Evolutionary conservation across 345 rosid genomes (phyloP), one percentile per base, ranked within the genome.

Genomic region (Rhizophora apiculata): DNA sequence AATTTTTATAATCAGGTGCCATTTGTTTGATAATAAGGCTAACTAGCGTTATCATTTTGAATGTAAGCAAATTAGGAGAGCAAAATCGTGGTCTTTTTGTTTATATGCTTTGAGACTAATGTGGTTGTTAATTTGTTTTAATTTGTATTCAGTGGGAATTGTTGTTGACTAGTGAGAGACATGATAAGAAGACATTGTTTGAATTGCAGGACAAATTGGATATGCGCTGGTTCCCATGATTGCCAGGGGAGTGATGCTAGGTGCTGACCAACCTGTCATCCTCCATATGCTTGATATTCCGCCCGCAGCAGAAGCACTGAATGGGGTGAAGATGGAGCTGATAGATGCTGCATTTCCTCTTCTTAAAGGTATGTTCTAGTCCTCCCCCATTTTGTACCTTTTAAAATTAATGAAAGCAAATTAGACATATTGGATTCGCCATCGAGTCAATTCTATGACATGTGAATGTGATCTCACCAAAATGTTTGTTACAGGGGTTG

Each of bases 191-290:
- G 0, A 8, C 26, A 29, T 63, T 61, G 24, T 67, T 82, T 62
- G 22, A 66, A 66, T 27, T 39, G 84, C 87, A 95, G 99, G 99
- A 43, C 97, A 95, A 95, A 95, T 95, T 34, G 99, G 99, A 72
- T 95, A 95, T 78, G 99, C 99, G 5, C 97, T 95, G 63, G 99
- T 92, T 0, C 99, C 99, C 58, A 95, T 95, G 99, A 86, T 95
- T 82, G 99, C 98, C 16, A 82, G 99, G 73, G 98, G 99, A 66
- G 83, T 92, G 73, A 95, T 95, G 99, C 84, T 95, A 77, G 99
- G 99, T 72, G 62, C 91, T 24, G 97, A 92, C 85, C 99, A 95
- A 85, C 99, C 99, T 39, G 99, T 95, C 66, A 92, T 95, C 77
- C 91, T 95, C 69, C 98, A 95, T 85, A 90, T 95, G 99, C 97